Evolutionary conservation across 345 rosid genomes (phyloP), one percentile per base, ranked within the genome.

Genomic region (Sapria himalayana): DNA sequence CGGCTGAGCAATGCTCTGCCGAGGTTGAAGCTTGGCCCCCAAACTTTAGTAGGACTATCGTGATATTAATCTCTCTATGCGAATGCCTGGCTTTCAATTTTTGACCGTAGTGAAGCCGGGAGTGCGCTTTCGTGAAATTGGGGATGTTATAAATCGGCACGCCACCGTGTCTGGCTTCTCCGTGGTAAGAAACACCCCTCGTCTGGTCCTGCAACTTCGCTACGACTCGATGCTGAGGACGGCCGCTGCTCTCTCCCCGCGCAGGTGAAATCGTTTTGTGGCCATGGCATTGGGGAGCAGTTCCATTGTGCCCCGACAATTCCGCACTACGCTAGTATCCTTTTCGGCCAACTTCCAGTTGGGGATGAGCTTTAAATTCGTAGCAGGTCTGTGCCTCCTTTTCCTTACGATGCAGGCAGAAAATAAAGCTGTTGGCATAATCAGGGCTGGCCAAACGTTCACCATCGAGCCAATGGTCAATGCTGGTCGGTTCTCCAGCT

Each of bases 101-200:
- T n/a, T n/a, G n/a, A n/a, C n/a, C n/a, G n/a, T 62, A 89, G 98
- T 89, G 47, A 89, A 82, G 60, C 98, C 94, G 46, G 98, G 98
- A 34, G 81, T 78, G 12, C 63, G 98, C 39, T 82, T 74, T 56
- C 93, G 94, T 37, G 98, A 89, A 55, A 57, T 89, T 4, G 94
- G 98, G 21, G 98, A 89, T 63, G 76, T 76, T 25, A 62, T 89
- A 27, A 78, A 72, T 49, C 93, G 98, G 9, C 98, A 89, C 60
- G 78, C 98, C 56, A 25, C 75, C 9, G 69, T 89, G 93, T 70
- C 93, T 14, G 98, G 98, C 21, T 54, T 82, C 33, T 82, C 98
- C 25, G 98, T 89, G 94, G 98, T 89, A 78, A n/a, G n/a, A n/a
- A n/a, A n/a, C n/a, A n/a, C n/a, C n/a, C n/a, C n/a, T n/a, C n/a